phyloP scores from a whole-genome alignment of 305 asterid species.

The Solanum hybrid region DNA sequence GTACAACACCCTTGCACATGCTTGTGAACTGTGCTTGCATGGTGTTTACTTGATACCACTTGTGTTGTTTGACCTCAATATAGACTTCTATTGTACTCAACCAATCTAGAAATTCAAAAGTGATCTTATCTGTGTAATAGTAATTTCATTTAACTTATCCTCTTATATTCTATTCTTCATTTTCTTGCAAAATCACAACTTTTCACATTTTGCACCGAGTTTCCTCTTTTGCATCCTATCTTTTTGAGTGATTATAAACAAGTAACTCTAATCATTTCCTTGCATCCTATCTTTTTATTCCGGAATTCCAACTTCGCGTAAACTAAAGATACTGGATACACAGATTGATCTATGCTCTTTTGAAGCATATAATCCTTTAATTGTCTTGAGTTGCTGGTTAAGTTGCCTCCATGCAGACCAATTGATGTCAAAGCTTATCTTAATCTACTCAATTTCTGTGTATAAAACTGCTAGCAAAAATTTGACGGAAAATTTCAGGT shows the following conservation, averaged over 20 bases:
- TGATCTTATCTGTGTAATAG: not conserved
- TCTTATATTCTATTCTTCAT: not conserved
- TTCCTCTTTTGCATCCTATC: not conserved
- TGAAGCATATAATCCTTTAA: not conserved
- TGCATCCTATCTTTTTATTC: not conserved
- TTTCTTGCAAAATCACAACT: not conserved
- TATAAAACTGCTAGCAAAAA: not conserved
- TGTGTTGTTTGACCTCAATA: not conserved
- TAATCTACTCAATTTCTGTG: not conserved
- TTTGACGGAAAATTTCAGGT: slow-evolving; percentile 33
- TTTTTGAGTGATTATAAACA: not conserved
- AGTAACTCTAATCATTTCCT: not conserved
- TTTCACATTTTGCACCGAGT: not conserved
- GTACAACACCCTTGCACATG: slow-evolving; percentile 3
- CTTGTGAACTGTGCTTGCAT: not conserved
- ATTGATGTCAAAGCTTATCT: not conserved
- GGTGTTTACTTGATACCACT: not conserved
- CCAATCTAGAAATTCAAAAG: not conserved
- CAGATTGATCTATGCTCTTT: not conserved
- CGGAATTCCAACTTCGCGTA: not conserved
- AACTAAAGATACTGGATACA: not conserved
- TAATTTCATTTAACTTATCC: not conserved
- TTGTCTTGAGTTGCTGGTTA: not conserved
- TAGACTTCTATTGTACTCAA: not conserved
- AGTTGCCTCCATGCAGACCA: not conserved